phyloP scores from a whole-genome alignment of 768 basidiomycete genomes.

The Podaxis carcinomalis region DNA sequence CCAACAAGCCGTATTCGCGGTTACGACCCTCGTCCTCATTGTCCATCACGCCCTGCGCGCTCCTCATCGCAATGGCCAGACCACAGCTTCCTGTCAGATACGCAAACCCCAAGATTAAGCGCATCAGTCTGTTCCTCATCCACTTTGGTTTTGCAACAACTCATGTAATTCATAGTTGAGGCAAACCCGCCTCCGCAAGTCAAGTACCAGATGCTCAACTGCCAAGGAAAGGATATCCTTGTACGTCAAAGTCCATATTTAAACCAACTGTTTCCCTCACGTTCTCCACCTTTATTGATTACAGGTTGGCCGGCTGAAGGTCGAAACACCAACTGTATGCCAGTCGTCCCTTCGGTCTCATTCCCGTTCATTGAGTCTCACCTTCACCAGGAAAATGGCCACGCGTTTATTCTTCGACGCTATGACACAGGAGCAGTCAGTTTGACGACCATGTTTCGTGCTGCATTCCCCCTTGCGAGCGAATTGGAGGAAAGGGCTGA shows the following conservation, averaged over 20 bases:
- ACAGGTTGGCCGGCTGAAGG: constrained; percentile 86
- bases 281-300: constrained; percentile 1
- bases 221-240: constrained; percentile 84
- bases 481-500: constrained; percentile 78
- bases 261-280: constrained; percentile 1
- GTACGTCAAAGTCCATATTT: constrained; percentile 36
- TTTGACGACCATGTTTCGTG: constrained; percentile 94
- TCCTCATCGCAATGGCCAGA: constrained; percentile 33
- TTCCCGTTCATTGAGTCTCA: constrained; percentile 15
- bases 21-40: constrained; percentile 15
- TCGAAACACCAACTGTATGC: constrained; percentile 73
- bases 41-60: constrained; percentile 7
- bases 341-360: constrained; percentile 9
- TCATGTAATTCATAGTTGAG: constrained; percentile 13
- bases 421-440: constrained; percentile 92
- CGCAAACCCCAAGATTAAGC: constrained; percentile 45
- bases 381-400: constrained; percentile 56
- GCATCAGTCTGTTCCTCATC: constrained; percentile 28
- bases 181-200: constrained; percentile 54
- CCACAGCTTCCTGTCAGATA: constrained; percentile 49
- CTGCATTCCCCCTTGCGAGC: constrained; percentile 80
- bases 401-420: constrained; percentile 92
- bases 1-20: constrained; percentile 12
- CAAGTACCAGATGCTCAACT: constrained; percentile 88
- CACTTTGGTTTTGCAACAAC: neutral